A percentile compares a stretch with the other conserved stretches of the same genome.
phyloP scores from a whole-genome alignment of 2,329 filamentous ascomycete species.

The Pezicula rhizophila region DNA sequence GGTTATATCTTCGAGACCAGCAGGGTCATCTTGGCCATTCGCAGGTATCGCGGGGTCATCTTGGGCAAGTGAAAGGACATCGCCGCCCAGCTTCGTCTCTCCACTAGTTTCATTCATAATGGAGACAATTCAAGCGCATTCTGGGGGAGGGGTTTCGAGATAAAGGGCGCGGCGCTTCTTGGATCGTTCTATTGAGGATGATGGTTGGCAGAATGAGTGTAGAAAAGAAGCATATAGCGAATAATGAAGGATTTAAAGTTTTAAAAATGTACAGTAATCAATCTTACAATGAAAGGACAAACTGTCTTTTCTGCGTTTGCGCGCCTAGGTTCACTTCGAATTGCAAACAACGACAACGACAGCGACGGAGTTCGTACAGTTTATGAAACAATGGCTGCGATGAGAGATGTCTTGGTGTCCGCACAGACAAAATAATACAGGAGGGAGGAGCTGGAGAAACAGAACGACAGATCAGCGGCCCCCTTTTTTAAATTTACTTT shows the following conservation, averaged over 20 bases:
- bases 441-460: too few relatives aligned
- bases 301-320: not conserved
- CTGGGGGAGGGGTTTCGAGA: slow-evolving; percentile 6
- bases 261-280: not conserved
- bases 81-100: slow-evolving; percentile 13
- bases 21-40: not conserved
- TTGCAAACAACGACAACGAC: not conserved
- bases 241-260: not conserved
- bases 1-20: slow-evolving; percentile 24
- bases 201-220: not conserved
- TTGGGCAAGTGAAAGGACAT: slow-evolving; percentile 8
- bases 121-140: slow-evolving; percentile 17
- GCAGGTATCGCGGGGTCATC: slow-evolving; percentile 5
- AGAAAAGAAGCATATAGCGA: not conserved
- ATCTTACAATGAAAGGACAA: not conserved
- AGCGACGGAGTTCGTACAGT: not conserved
- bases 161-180: not conserved
- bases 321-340: too few relatives aligned
- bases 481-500: too few relatives aligned
- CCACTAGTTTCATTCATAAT: slow-evolving; percentile 22
- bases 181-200: not conserved
- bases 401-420: too few relatives aligned
- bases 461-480: too few relatives aligned
- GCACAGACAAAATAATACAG: too few relatives aligned
- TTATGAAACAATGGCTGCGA: too few relatives aligned